phyloP scores from a whole-genome alignment of 2,329 filamentous ascomycete species.

The Aspergillus sp. region DNA sequence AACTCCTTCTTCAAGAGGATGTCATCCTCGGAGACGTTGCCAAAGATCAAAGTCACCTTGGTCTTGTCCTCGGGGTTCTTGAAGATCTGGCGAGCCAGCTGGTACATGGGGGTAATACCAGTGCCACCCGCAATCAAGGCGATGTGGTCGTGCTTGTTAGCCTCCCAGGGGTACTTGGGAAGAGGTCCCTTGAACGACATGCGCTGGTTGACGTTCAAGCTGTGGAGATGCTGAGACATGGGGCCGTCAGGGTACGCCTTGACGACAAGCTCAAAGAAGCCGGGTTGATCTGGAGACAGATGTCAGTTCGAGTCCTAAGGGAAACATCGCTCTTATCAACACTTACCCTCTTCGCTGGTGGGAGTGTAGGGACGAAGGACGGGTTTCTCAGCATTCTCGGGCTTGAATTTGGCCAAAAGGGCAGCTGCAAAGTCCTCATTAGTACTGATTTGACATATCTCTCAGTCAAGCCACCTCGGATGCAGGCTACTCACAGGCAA shows the following conservation, averaged over 20 bases:
- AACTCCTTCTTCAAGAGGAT: constrained; percentile 85
- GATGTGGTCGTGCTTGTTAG: constrained; percentile 85
- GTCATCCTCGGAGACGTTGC: constrained; percentile 81
- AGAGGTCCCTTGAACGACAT: constrained; percentile 93
- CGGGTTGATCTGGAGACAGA: constrained; percentile 53
- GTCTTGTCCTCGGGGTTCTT: constrained; percentile 95
- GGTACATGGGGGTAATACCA: constrained; percentile 97
- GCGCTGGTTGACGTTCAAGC: constrained; percentile 69
- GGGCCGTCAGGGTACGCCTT: constrained; percentile 86
- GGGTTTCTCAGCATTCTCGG: constrained; percentile 71
- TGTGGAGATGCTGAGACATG: constrained; percentile 86
- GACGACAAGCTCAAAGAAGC: constrained; percentile 79
- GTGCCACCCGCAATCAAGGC: constrained; percentile 75
- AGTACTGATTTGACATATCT: constrained; percentile 1
- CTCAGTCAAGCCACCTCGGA: not conserved
- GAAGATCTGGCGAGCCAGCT: constrained; percentile 85
- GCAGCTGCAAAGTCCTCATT: constrained; percentile 45
- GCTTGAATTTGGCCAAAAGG: constrained; percentile 85
- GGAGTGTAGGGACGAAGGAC: constrained; percentile 90
- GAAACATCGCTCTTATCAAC: too few species aligned
- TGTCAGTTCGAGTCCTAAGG: not conserved
- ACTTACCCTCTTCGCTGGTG: constrained; percentile 67
- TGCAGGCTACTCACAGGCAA: constrained; percentile 55
- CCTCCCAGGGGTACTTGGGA: constrained; percentile 80
- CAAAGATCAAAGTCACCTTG: constrained; percentile 91